Conservation (phyloP, 139 green algal species). For the Chlamydomonas sphaeroides region DNA sequence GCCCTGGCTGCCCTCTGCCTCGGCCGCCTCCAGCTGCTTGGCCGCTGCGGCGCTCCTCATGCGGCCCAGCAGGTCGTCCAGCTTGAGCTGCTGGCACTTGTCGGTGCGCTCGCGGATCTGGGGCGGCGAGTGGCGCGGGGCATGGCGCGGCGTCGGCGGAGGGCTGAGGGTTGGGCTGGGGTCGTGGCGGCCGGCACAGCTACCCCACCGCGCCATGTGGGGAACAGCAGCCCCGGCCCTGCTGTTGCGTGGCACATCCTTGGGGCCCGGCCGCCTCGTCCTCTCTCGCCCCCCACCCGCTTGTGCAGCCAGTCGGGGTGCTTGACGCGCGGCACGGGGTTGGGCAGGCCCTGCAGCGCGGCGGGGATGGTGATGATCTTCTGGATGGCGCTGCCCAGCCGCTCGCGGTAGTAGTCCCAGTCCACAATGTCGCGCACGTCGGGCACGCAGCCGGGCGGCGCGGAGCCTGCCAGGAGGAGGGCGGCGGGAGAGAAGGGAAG, state of each 20-base stretch:
- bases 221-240: no score
- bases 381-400: slow-evolving; percentile 91
- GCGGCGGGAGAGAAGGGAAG: no score
- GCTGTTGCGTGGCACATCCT: no score
- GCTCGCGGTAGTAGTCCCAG: slow-evolving; percentile 97
- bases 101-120: slow-evolving; percentile 80
- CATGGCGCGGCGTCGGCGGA: no score
- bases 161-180: background rate
- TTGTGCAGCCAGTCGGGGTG: slow-evolving; percentile 98
- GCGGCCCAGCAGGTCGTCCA: slow-evolving; percentile 52
- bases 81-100: slow-evolving; percentile 78
- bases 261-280: no score
- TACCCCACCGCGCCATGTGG: no score
- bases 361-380: slow-evolving; percentile 99
- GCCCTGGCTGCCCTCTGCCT: background rate
- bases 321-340: slow-evolving; percentile 73
- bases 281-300: slow-evolving; percentile 49
- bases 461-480: background rate
- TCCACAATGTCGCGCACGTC: slow-evolving; percentile 93
- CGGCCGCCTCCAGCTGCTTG: background rate
- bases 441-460: slow-evolving; percentile 57
- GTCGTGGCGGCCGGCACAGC: no score
- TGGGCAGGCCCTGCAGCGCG: slow-evolving; percentile 63
- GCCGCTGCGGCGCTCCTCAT: background rate
- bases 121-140: no score